A percentile compares a stretch with the other conserved stretches of the same genome.
Evolutionary conservation across 2,329 filamentous ascomycete species (phyloP).

Genomic region (Clonostachys chloroleuca): DNA sequence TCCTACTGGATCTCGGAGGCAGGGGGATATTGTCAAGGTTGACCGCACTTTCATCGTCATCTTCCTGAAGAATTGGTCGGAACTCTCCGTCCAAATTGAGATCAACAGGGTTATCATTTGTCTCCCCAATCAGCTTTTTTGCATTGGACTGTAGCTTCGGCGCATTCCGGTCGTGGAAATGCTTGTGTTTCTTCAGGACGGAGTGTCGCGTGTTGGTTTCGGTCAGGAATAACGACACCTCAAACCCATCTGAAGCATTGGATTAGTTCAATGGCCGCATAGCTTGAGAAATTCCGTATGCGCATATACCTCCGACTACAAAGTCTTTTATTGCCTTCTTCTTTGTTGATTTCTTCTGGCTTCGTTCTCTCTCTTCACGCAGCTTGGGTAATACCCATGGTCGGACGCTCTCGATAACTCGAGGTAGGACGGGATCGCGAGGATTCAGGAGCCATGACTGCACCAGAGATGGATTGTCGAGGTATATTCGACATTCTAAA

Average conservation of each 20-base stretch:
- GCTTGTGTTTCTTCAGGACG: constrained; percentile 80
- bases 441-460: constrained; percentile 81
- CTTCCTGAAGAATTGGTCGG: constrained; percentile 41
- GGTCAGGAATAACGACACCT: constrained; percentile 90
- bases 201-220: constrained; percentile 83
- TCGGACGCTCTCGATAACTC: constrained; percentile 79
- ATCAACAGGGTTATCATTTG: constrained; percentile 48
- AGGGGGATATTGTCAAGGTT: constrained; percentile 27
- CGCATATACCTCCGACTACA: constrained; percentile 62
- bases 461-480: constrained; percentile 81
- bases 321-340: constrained; percentile 91
- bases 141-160: constrained; percentile 57
- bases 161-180: constrained; percentile 57
- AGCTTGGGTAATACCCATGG: constrained; percentile 88
- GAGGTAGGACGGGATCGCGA: constrained; percentile 70
- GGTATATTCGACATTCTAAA: constrained; percentile 93
- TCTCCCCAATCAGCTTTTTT: constrained; percentile 52
- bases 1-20: constrained; percentile 12
- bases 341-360: constrained; percentile 55
- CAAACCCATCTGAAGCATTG: constrained; percentile 72
- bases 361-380: constrained; percentile 70
- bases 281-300: constrained; percentile 11
- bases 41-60: constrained; percentile 21
- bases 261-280: background rate
- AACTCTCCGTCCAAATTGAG: constrained; percentile 37